Conservation (phyloP, 2,329 filamentous ascomycete genomes). For the Paecilomyces fulvus region DNA sequence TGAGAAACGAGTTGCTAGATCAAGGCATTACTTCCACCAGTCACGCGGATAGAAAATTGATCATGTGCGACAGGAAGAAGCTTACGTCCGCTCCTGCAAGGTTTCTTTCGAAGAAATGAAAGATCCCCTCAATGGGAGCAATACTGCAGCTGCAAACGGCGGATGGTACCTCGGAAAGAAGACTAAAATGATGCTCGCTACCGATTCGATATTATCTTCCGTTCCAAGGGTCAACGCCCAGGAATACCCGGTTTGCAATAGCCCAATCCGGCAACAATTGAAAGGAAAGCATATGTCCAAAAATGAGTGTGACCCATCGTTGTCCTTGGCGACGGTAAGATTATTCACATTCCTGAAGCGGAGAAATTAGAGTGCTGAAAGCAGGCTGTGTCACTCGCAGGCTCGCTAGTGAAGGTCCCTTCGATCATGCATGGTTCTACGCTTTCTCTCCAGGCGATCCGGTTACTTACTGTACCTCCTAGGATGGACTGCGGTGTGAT, state of each 20-base stretch:
- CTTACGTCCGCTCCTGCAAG: neutral
- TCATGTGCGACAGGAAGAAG: neutral
- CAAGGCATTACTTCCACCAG: neutral
- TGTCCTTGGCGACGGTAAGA: neutral
- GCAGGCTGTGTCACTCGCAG: neutral
- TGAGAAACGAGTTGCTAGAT: neutral
- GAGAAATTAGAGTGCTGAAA: neutral
- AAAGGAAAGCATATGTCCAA: neutral
- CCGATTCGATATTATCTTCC: neutral
- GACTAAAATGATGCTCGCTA: neutral
- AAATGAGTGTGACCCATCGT: neutral
- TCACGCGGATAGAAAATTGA: neutral
- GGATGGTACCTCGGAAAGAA: neutral
- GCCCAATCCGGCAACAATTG: neutral
- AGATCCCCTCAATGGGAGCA: neutral
- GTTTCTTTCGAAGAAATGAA: neutral
- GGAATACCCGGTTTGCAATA: neutral
- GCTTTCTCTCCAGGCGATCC: neutral
- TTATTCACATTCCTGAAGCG: neutral
- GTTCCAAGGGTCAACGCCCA: neutral
- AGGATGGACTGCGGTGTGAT: neutral
- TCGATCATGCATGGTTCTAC: neutral
- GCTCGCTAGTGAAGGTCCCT: neutral
- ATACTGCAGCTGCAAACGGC: neutral
- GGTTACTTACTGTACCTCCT: no score